Conservation (phyloP, 1,284 basidiomycete species). For the Phlebopus sp. region DNA sequence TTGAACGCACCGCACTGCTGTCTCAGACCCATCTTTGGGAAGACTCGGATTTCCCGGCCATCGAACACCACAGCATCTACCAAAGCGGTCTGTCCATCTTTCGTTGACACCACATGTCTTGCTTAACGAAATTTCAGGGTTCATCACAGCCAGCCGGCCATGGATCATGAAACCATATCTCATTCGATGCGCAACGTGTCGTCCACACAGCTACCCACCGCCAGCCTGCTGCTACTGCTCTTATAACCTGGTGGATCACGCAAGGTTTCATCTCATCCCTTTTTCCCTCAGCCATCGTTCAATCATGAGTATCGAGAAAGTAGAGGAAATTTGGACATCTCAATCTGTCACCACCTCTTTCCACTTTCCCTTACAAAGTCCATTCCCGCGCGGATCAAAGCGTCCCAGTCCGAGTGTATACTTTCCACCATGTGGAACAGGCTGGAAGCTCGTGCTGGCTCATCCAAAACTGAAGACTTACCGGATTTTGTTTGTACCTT, state of each 20-base stretch:
- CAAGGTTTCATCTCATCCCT: neutral
- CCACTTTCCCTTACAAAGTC: too few species aligned
- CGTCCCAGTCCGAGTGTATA: neutral
- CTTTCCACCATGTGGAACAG: neutral
- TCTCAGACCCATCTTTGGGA: too few species aligned
- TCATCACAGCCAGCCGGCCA: neutral
- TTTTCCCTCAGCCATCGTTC: neutral
- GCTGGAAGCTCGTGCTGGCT: neutral
- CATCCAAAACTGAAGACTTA: too few species aligned
- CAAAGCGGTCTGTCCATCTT: too few species aligned
- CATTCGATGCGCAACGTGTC: neutral
- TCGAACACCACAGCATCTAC: too few species aligned
- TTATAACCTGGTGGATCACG: too few species aligned
- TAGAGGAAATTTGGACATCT: slow-evolving; percentile 2
- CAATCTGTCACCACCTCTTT: slow-evolving; percentile 5
- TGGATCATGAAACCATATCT: neutral
- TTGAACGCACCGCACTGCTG: too few species aligned
- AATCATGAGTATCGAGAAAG: neutral
- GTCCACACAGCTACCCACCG: neutral
- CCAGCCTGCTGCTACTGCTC: too few species aligned
- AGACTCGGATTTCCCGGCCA: too few species aligned
- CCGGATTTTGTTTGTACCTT: neutral
- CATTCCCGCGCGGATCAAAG: neutral
- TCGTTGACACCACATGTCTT: too few species aligned
- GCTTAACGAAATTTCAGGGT: neutral